Base-by-base conservation (phyloP, 1,284 basidiomycete genomes). In the Cerioporus squamosus region DNA sequence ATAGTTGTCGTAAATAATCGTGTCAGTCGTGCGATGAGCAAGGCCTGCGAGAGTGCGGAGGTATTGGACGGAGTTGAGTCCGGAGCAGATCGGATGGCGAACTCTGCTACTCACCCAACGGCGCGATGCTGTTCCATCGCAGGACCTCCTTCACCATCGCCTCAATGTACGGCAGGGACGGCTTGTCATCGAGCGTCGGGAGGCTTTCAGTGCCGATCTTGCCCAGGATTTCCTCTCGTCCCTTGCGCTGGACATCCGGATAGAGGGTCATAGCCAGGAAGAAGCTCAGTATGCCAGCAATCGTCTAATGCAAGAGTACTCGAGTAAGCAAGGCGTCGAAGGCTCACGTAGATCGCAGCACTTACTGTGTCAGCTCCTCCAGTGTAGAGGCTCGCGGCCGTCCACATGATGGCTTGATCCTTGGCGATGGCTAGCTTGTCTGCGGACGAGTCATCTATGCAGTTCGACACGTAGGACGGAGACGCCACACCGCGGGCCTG, bases 1-100 rank as follows among this genome's bases (percentile, higher is more conserved):
- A 55, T 75, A 76, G 5, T 74, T 76, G n/a, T 72, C 66, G 53
- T 76, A 78, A n/a, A 70, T 66, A 40, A 76, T 75, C 17, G 77
- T 75, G 10, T 63, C 61, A 7, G 61, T 39, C 3, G 36, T 38
- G 15, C 48, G 48, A 40, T 50, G 48, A 18, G 48, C 33, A 9
- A 50, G 36, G 3, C 48, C 48, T 50, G n/a, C n/a, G n/a, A n/a
- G n/a, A 15, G 5, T 42, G 7, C 8, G n/a, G 3, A 8, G 5
- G 26, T 3, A 26, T 26, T 26, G 26, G n/a, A n/a, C n/a, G n/a
- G 26, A 8, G 26, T 26, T 26, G 26, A 26, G 26, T 26, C 26
- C 8, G 26, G 3, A 18, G 40, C 14, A 8, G 7, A 18, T n/a
- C 10, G n/a, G 29, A 24, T 9, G 23, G 23, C 15, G 2, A 42